Evolutionary conservation across 2,329 filamentous ascomycete species (phyloP).

Genomic region (Knufia petricola): DNA sequence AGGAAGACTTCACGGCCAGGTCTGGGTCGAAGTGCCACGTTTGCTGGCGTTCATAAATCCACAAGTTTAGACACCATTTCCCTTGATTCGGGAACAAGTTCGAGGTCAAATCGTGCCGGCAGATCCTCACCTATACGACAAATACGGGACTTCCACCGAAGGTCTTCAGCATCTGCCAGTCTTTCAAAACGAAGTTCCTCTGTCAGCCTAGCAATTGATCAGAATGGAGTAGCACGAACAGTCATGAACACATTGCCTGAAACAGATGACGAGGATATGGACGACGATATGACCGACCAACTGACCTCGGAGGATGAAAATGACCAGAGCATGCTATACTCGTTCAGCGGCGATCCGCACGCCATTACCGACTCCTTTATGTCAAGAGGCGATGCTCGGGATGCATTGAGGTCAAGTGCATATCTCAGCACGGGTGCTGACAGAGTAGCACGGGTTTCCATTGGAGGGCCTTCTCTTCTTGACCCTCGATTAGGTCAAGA

Average conservation of each 20-base stretch:
- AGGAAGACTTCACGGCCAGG: conserved; percentile 25
- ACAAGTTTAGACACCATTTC: conserved; percentile 27
- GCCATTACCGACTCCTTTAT: background rate
- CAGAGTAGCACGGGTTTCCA: background rate
- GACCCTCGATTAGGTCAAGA: conserved; percentile 3
- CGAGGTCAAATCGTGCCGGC: conserved; percentile 35
- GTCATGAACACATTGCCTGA: conserved; percentile 27
- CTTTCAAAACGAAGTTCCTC: conserved; percentile 27
- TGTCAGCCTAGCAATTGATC: conserved; percentile 36
- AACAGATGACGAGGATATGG: conserved; percentile 29
- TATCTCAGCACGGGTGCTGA: conserved; percentile 4
- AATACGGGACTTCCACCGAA: background rate
- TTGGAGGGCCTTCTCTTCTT: background rate
- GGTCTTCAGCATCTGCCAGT: background rate
- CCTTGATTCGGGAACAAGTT: conserved; percentile 29
- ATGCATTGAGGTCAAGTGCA: background rate
- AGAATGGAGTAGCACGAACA: conserved; percentile 39
- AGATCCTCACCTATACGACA: conserved; percentile 31
- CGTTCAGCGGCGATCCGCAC: conserved; percentile 26
- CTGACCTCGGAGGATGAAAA: conserved; percentile 33
- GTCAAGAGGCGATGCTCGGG: background rate
- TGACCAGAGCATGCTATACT: conserved; percentile 33
- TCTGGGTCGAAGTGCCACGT: conserved; percentile 33
- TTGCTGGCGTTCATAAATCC: conserved; percentile 29
- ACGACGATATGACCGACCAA: conserved; percentile 37